Base-by-base conservation (phyloP, 495 filamentous ascomycete species). In the Talaromyces borbonicus region DNA sequence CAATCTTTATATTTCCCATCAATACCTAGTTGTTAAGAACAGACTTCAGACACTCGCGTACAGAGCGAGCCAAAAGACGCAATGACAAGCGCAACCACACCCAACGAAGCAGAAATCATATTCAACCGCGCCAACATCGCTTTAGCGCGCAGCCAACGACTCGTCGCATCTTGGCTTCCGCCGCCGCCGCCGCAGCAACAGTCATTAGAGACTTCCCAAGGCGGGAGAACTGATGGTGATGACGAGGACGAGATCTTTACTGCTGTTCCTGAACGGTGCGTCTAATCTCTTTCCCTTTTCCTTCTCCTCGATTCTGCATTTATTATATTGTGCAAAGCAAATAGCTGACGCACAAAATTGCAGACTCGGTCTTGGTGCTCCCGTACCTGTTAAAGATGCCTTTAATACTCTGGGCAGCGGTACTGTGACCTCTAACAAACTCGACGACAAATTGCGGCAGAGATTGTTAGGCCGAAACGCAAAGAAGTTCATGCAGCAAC, bases 131-230 rank as follows among this genome's bases (percentile, higher is more conserved):
- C 71, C 8, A 69, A 71, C 25, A 61, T 75, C 41, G 67, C 69
- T 8, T 56, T 75, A 9, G 65, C 72, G 24, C 68, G 68, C 38
- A 71, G 67, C 41, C 71, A 74, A 51, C 66, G 72, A 9, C 63
- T 75, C 43, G 66, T 75, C 43, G 59, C 69, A 46, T 74, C 72
- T 45, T 75, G 72, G 72, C 63, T 74, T 16, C 77, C 77, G 8
- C 52, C 59, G 12, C 57, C 62, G 46, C 65, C 70, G 48, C 60
- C 5, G 66, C 67, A 19, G 72, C 75, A 47, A 51, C 62, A 32
- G 22, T 26, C 19, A n/a, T n/a, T 2, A 4, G 27, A 35, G 11
- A 56, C 60, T n/a, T n/a, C n/a, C n/a, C n/a, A n/a, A n/a, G n/a
- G n/a, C 23, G 66, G 67, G 43, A 69, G 71, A 52, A 54, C 65